Conservation (phyloP, 208 protist species). For the Trypanosoma caninum region DNA sequence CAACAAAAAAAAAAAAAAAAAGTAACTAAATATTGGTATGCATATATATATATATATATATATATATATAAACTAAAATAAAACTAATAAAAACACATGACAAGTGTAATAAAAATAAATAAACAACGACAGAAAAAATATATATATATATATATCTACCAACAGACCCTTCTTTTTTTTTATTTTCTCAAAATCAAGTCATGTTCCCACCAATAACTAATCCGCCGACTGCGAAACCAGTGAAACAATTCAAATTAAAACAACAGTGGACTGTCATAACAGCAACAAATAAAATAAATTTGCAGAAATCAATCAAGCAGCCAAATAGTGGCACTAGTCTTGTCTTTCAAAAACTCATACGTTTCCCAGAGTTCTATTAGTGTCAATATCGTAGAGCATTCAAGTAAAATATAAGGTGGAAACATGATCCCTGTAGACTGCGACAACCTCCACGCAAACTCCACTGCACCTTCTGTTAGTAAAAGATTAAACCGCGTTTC, state of each 20-base stretch:
- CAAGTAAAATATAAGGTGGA: conserved; percentile 60
- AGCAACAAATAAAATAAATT: conserved; percentile 13
- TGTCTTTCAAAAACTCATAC: conserved; percentile 53
- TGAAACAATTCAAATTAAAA: no score
- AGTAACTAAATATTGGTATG: conserved; percentile 15
- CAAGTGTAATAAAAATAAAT: conserved; percentile 7
- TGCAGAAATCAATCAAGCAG: not conserved
- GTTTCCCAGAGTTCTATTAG: conserved; percentile 77
- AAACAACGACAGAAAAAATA: conserved; percentile 4
- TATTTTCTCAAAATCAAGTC: no score
- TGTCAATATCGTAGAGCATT: conserved; percentile 70
- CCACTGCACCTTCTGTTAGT: conserved; percentile 48
- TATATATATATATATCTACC: no score
- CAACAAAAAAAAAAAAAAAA: not conserved
- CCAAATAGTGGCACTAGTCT: not conserved
- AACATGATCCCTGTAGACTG: conserved; percentile 52
- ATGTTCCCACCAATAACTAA: no score
- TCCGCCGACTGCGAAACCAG: no score
- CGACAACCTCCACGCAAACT: conserved; percentile 41
- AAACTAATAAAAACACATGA: not conserved
- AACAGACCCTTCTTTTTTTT: no score
- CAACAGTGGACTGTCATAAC: not conserved
- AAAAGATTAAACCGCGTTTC: conserved; percentile 72
- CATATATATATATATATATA: conserved; percentile 17
- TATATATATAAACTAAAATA: conserved; percentile 3